Evolutionary conservation across 1,139 yeast genomes (phyloP), one percentile per base, ranked within the genome.

Genomic region (Nakaseomyces bracarensis): DNA sequence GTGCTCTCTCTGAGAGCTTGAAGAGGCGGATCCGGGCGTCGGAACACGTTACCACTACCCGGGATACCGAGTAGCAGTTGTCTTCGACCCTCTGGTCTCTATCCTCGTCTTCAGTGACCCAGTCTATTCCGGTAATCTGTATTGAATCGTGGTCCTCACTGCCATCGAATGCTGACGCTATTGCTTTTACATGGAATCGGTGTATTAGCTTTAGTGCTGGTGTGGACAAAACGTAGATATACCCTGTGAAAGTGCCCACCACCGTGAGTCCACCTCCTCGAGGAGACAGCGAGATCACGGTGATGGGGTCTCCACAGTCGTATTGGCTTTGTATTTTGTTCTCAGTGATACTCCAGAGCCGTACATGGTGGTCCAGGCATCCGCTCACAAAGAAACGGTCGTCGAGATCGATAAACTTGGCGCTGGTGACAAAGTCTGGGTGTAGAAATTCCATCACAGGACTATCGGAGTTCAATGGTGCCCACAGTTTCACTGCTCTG

Each of bases 311-410:
- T 14, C 53, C 50, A 39, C 63, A 56, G 40, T 58, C 55, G 35
- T 49, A 58, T 28, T 53, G 58, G 34, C 45, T 56, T 13, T 46
- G 39, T 1, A 58, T 78, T 41, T 78, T 76, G 45, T 76, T 77
- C 46, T 87, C 96, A 34, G 89, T 68, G 27, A 89, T 79, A 2
- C 91, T 81, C 95, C 96, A 85, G 16, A 89, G 64, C 46, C 94
- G 65, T 10, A 85, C 71, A 31, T 74, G 69, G 49, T 83, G 82
- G 57, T 86, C 96, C 48, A 87, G 68, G 37, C 93, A 82, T 2
- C 95, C 94, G 48, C 89, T 80, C 3, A 83, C 62, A 60, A 89
- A 85, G 57, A 87, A 89, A 26, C 96, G 66, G 58, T 89, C 96
- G 63, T 89, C 97, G 3, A 67, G 68, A 1, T 94, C 95, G 54